Evolutionary conservation across 176 grass and related monocot species (phyloP).

Genomic region (Bothriochloa decipiens): DNA sequence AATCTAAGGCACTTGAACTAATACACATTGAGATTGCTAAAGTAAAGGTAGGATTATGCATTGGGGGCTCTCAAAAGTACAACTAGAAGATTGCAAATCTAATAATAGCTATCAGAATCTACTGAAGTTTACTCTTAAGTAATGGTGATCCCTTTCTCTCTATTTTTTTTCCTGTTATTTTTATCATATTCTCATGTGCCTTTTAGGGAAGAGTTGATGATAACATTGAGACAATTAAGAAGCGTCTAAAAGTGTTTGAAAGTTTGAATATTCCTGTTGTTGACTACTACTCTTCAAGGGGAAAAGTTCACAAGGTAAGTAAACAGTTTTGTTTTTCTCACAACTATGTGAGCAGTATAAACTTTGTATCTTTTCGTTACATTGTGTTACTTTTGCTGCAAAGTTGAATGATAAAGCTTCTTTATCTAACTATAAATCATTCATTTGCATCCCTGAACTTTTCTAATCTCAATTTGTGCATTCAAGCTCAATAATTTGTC

Average conservation of each 20-base stretch:
- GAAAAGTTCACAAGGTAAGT: slow-evolving; percentile 88
- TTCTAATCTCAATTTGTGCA: background rate
- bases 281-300: slow-evolving; percentile 77
- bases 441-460: background rate
- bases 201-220: slow-evolving; percentile 93
- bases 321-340: background rate
- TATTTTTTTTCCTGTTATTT: background rate
- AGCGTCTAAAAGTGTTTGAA: slow-evolving; percentile 86
- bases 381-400: slow-evolving; percentile 6
- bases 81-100: background rate
- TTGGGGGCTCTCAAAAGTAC: background rate
- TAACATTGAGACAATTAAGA: slow-evolving; percentile 94
- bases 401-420: background rate
- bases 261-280: slow-evolving; percentile 92
- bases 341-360: background rate
- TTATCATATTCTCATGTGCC: slow-evolving; percentile 13
- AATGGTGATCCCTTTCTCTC: too few species aligned
- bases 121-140: background rate
- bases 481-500: slow-evolving; percentile 26
- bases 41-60: background rate
- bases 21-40: background rate
- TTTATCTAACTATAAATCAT: background rate
- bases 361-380: slow-evolving; percentile 13
- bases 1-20: background rate
- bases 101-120: background rate